A percentile compares a stretch with the other conserved stretches of the same genome.
These are phyloP conservation scores for Thraustotheca clavata DNA, from an alignment of 352 stramenopile genomes.

Conservation along the genomic window DNA sequence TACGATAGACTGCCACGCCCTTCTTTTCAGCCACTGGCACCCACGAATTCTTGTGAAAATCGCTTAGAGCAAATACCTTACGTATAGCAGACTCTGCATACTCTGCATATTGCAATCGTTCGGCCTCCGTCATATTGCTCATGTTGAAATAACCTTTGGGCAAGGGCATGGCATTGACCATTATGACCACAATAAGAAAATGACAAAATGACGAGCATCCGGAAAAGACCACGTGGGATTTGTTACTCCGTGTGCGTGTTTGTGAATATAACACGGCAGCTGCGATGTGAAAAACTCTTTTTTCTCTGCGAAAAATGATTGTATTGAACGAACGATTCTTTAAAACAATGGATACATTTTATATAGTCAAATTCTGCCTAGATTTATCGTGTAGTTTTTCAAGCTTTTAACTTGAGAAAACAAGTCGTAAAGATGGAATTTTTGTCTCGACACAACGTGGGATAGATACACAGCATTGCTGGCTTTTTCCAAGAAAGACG, in stretches of 20 bases:
- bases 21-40: constrained; percentile 82
- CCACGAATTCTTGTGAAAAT: constrained; percentile 76
- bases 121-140: constrained; percentile 56
- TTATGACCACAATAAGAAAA: neutral
- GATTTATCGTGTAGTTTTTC: no score
- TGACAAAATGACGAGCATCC: neutral
- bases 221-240: neutral
- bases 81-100: constrained; percentile 72
- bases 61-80: constrained; percentile 73
- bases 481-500: no score
- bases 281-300: no score
- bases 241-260: no score
- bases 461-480: no score
- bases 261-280: no score
- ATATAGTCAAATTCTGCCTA: no score
- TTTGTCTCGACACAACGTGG: no score
- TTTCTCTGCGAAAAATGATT: no score
- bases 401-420: no score
- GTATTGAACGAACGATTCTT: neutral
- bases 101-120: constrained; percentile 67
- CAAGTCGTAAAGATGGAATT: no score
- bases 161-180: constrained; percentile 62
- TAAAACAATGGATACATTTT: neutral
- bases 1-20: constrained; percentile 65
- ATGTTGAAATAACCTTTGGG: constrained; percentile 70